Conservation (phyloP, 805 yeast genomes). For the Wickerhamiella occidentalis region DNA sequence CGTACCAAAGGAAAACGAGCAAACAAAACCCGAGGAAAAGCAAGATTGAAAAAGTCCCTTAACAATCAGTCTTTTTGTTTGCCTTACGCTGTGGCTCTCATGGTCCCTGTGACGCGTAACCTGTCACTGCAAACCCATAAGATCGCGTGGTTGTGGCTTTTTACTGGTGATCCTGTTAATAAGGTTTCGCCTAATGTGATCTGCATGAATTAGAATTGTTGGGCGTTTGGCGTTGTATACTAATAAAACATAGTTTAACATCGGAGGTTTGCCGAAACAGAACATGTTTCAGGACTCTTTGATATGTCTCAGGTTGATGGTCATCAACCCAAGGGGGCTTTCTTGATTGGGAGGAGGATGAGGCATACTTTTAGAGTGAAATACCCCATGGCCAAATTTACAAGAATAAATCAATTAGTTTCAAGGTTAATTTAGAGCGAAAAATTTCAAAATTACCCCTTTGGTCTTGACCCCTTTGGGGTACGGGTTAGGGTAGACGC, state of each 20-base stretch:
- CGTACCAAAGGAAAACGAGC: not conserved
- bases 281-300: not conserved
- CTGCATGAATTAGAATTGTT: not conserved
- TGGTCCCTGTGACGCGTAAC: slow-evolving; percentile 3
- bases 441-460: not conserved
- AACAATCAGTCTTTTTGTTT: not conserved
- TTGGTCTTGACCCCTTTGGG: not conserved
- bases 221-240: not conserved
- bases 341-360: not conserved
- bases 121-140: not conserved
- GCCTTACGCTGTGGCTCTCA: not conserved
- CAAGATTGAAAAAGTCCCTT: not conserved
- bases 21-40: not conserved
- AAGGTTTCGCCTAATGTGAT: not conserved
- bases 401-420: not conserved
- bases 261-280: not conserved
- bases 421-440: not conserved
- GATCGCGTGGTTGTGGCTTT: not conserved
- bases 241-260: not conserved
- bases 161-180: not conserved
- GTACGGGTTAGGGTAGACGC: slow-evolving; percentile 5
- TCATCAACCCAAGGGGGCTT: not conserved
- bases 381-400: not conserved
- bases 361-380: not conserved
- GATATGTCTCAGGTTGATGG: not conserved